Evolutionary conservation across 352 stramenopile genomes (phyloP).

Genomic region (Phytophthora cactorum): DNA sequence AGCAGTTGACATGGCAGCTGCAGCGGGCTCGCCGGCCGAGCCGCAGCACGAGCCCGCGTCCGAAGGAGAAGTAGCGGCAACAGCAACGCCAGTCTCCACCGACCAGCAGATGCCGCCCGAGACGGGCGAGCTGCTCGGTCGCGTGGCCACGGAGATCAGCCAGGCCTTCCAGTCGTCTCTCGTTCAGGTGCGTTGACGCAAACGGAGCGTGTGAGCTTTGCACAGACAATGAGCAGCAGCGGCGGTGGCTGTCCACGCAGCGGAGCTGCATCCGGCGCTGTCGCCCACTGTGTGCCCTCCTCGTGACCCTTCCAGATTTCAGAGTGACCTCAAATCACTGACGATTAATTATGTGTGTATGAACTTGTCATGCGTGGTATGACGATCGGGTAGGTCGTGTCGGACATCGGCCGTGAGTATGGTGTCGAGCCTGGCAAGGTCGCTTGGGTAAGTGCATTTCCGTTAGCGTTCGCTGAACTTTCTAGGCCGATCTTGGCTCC

Average conservation of each 20-base stretch:
- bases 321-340: conserved; percentile 34
- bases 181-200: conserved; percentile 33
- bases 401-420: conserved; percentile 45
- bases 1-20: conserved; percentile 38
- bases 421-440: conserved; percentile 39
- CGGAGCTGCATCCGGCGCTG: neutral
- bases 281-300: neutral
- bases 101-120: conserved; percentile 27
- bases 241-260: neutral
- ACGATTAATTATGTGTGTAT: conserved; percentile 33
- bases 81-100: conserved; percentile 4
- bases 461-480: conserved; percentile 30
- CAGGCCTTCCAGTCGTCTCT: conserved; percentile 48
- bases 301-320: conserved; percentile 26
- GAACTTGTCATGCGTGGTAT: conserved; percentile 25
- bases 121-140: conserved; percentile 35
- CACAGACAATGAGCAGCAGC: neutral
- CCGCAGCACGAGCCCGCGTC: conserved; percentile 34
- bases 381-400: conserved; percentile 37
- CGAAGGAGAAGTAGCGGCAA: conserved; percentile 18
- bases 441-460: conserved; percentile 36
- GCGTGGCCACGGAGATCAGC: conserved; percentile 44
- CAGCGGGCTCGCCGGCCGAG: conserved; percentile 35
- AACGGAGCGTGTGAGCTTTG: neutral
- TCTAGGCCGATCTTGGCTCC: conserved; percentile 26